A percentile compares a stretch with the other conserved stretches of the same genome.
phyloP scores from a whole-genome alignment of 2,329 filamentous ascomycete genomes.

The Periconia sp. region DNA sequence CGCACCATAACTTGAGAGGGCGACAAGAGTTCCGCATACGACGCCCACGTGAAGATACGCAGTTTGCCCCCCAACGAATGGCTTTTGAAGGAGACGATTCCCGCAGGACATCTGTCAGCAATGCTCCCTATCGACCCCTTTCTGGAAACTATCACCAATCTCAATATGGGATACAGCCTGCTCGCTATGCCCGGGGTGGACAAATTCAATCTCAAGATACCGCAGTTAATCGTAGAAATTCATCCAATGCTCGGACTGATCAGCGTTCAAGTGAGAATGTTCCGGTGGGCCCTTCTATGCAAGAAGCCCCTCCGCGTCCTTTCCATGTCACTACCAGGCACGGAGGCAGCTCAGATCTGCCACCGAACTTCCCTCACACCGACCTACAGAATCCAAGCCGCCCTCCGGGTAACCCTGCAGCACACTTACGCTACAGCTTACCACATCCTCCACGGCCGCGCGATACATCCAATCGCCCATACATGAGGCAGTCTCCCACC shows the following conservation, averaged over 20 bases:
- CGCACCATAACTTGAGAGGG: constrained; percentile 1
- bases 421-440: constrained; percentile 13
- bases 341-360: neutral
- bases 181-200: neutral
- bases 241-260: neutral
- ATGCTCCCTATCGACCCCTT: neutral
- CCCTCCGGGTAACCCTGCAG: neutral
- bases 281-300: constrained; percentile 5
- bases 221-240: constrained; percentile 7
- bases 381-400: constrained; percentile 1
- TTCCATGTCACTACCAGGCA: neutral
- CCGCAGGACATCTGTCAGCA: constrained; percentile 6
- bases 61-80: neutral
- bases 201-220: neutral
- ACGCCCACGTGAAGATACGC: neutral
- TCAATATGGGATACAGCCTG: neutral
- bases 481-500: constrained; percentile 5
- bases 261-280: constrained; percentile 22
- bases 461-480: constrained; percentile 15
- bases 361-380: neutral
- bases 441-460: constrained; percentile 12
- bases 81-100: neutral
- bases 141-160: neutral
- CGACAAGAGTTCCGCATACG: constrained; percentile 3
- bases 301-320: neutral